phyloP scores from a whole-genome alignment of 2,329 filamentous ascomycete species.

The Apiospora malaysiana region DNA sequence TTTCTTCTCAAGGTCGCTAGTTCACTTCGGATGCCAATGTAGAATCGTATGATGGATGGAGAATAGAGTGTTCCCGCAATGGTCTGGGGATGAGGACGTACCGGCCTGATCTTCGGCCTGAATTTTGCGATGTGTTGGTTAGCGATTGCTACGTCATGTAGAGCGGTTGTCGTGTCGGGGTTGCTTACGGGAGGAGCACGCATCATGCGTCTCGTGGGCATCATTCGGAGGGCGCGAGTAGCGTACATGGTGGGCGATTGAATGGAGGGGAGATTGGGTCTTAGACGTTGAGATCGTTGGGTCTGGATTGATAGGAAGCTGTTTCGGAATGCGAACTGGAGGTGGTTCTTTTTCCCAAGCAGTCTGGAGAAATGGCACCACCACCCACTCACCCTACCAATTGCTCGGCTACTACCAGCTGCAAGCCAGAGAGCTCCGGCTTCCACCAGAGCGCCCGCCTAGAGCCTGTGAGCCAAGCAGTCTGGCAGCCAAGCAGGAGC shows the following conservation, averaged over 20 bases:
- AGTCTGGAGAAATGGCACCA: slow-evolving; percentile 19
- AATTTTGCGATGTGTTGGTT: slow-evolving; percentile 27
- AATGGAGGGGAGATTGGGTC: slow-evolving; percentile 38
- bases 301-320: slow-evolving; percentile 15
- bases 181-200: slow-evolving; percentile 73
- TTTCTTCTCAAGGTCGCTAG: not conserved
- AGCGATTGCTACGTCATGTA: slow-evolving; percentile 36
- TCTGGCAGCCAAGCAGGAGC: not conserved
- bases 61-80: slow-evolving; percentile 25
- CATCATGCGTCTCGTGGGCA: slow-evolving; percentile 71
- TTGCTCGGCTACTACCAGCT: slow-evolving; percentile 15
- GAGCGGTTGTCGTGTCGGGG: slow-evolving; percentile 20
- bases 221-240: slow-evolving; percentile 70
- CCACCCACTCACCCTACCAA: not conserved
- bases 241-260: slow-evolving; percentile 62
- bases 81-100: slow-evolving; percentile 50
- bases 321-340: slow-evolving; percentile 15
- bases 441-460: slow-evolving; percentile 5
- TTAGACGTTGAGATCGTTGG: slow-evolving; percentile 16
- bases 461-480: too few relatives aligned
- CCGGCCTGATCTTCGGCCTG: slow-evolving; percentile 72
- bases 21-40: not conserved
- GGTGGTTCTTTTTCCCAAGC: slow-evolving; percentile 15
- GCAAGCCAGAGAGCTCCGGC: not conserved
- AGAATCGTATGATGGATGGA: slow-evolving; percentile 23